These are phyloP conservation scores for Beauveria sp. DNA, from an alignment of 2,329 filamentous ascomycete genomes.

Conservation along the genomic window DNA sequence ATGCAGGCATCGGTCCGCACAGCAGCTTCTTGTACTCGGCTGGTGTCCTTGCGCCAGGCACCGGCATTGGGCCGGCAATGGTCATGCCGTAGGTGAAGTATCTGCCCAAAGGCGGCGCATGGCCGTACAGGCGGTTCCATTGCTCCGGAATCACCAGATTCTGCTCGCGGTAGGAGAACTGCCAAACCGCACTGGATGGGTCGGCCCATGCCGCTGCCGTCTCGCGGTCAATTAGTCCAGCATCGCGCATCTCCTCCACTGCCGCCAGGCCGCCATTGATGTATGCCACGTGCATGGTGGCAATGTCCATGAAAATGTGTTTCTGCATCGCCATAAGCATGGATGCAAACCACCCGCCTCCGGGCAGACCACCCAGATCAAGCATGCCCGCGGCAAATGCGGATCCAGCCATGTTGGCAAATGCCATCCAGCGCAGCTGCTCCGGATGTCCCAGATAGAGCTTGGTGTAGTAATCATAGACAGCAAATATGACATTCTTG, in stretches of 20 bases:
- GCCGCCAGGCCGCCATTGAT: background rate
- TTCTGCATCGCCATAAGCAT: conserved; percentile 10
- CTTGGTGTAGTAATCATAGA: conserved; percentile 4
- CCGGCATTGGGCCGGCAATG: background rate
- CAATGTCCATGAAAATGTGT: conserved; percentile 4
- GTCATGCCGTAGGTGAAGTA: conserved; percentile 4
- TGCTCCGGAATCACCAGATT: background rate
- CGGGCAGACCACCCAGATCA: background rate
- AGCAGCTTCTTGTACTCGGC: conserved; percentile 5
- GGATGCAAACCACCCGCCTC: background rate
- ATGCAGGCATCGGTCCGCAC: conserved; percentile 1
- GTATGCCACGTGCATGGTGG: conserved; percentile 1
- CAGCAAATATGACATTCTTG: background rate
- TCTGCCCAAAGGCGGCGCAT: background rate
- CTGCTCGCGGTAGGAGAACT: background rate
- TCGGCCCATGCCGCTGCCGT: background rate
- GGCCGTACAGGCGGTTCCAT: background rate
- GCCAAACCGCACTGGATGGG: background rate
- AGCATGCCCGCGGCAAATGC: conserved; percentile 3
- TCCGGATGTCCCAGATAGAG: background rate
- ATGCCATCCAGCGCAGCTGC: conserved; percentile 5
- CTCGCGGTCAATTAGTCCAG: background rate
- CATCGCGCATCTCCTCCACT: conserved; percentile 3
- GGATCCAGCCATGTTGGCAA: conserved; percentile 6
- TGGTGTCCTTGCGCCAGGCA: conserved; percentile 3